These are phyloP conservation scores for Bipolaris cookei DNA, from an alignment of 2,329 filamentous ascomycete species.

Conservation along the genomic window DNA sequence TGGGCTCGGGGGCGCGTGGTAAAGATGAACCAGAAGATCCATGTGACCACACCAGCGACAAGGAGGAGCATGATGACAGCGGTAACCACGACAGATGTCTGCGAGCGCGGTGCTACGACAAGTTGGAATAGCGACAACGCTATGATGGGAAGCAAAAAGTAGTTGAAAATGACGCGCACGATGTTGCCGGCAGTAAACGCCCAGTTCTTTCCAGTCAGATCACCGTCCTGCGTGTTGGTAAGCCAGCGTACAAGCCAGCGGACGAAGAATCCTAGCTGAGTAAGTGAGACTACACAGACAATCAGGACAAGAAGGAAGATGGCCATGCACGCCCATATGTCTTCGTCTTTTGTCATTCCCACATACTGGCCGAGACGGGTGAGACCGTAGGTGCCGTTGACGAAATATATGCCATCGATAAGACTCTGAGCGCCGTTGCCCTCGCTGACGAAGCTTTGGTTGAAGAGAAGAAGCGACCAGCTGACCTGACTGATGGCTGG, in stretches of 20 bases:
- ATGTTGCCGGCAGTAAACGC: slow-evolving; percentile 70
- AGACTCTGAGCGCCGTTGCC: slow-evolving; percentile 70
- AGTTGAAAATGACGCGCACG: slow-evolving; percentile 88
- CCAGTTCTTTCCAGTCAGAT: slow-evolving; percentile 87
- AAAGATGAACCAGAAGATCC: slow-evolving; percentile 82
- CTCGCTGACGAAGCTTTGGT: slow-evolving; percentile 81
- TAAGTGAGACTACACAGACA: slow-evolving; percentile 68
- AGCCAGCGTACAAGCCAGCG: slow-evolving; percentile 79
- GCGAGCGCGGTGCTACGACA: slow-evolving; percentile 72
- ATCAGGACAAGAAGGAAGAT: slow-evolving; percentile 86
- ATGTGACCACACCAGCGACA: slow-evolving; percentile 74
- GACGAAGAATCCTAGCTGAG: slow-evolving; percentile 76
- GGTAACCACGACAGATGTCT: slow-evolving; percentile 72
- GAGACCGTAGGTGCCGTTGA: slow-evolving; percentile 79
- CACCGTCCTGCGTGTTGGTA: slow-evolving; percentile 77
- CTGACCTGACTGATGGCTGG: slow-evolving; percentile 84
- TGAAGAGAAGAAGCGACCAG: slow-evolving; percentile 94
- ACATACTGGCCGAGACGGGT: slow-evolving; percentile 80
- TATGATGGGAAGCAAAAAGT: slow-evolving; percentile 85
- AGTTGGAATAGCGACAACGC: slow-evolving; percentile 90
- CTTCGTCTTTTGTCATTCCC: slow-evolving; percentile 75
- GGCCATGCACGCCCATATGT: slow-evolving; percentile 95
- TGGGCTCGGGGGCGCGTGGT: slow-evolving; percentile 81
- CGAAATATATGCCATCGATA: slow-evolving; percentile 84
- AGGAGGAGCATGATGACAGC: slow-evolving; percentile 76